phyloP scores from a whole-genome alignment of 2,329 filamentous ascomycete species.

The Aureobasidium pullulans region DNA sequence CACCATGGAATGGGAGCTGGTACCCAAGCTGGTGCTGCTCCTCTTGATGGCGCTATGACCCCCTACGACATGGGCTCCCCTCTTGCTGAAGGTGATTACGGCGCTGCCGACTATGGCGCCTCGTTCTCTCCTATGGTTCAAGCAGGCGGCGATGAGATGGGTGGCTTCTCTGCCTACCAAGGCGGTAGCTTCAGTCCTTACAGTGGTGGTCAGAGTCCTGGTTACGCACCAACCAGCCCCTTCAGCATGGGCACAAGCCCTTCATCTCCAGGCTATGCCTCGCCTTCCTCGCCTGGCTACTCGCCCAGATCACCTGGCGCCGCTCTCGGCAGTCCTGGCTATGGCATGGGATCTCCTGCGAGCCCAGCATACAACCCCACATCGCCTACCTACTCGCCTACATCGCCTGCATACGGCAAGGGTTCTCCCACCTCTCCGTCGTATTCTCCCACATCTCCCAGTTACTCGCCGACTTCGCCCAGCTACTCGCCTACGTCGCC shows the following conservation, averaged over 20 bases:
- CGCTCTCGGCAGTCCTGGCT: constrained; percentile 49
- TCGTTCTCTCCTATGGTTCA: constrained; percentile 70
- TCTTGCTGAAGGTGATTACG: constrained; percentile 53
- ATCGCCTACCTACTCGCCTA: constrained; percentile 29
- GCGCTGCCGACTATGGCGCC: constrained; percentile 56
- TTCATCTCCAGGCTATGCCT: constrained; percentile 53
- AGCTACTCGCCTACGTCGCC: constrained; percentile 61
- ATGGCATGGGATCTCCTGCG: constrained; percentile 44
- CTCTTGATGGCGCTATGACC: constrained; percentile 73
- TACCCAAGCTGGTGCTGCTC: constrained; percentile 66
- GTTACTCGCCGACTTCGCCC: constrained; percentile 53
- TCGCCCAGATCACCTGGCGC: constrained; percentile 40
- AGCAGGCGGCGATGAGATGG: constrained; percentile 51
- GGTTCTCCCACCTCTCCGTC: constrained; percentile 47
- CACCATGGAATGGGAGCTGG: constrained; percentile 46
- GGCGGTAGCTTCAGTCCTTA: constrained; percentile 62
- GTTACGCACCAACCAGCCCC: constrained; percentile 63
- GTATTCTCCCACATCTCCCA: constrained; percentile 73
- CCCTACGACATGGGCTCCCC: constrained; percentile 76
- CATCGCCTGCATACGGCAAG: constrained; percentile 28
- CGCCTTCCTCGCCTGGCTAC: constrained; percentile 26
- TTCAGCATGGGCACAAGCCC: constrained; percentile 52
- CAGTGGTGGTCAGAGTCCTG: constrained; percentile 56
- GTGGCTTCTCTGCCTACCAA: constrained; percentile 59
- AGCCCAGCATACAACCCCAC: constrained; percentile 44